These are phyloP conservation scores for Lathyrus oleraceus DNA, from an alignment of 306 rosid species.

Conservation along the genomic window DNA sequence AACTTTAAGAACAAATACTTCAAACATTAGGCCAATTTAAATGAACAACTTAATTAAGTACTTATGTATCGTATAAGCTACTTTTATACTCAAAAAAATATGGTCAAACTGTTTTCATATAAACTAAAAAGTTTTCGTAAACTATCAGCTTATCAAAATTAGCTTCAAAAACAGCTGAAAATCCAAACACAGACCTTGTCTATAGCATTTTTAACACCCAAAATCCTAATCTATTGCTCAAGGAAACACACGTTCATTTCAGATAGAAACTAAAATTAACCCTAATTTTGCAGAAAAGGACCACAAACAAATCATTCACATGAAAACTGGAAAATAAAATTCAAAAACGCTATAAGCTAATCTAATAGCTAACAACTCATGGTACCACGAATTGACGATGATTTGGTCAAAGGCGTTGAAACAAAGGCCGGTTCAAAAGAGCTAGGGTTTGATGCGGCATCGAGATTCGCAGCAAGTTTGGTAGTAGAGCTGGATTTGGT, in stretches of 20 bases:
- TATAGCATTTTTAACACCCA: background rate
- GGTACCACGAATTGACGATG: constrained; percentile 32
- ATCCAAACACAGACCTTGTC: background rate
- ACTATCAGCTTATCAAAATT: background rate
- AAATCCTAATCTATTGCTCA: background rate
- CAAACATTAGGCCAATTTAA: background rate
- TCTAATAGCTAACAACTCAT: background rate
- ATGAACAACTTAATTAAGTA: background rate
- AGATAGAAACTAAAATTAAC: background rate
- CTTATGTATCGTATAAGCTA: background rate
- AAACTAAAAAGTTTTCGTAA: background rate
- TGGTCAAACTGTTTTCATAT: background rate
- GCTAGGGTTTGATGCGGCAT: constrained; percentile 33
- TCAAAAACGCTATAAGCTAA: background rate
- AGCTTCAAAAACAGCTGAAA: background rate
- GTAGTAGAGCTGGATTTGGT: background rate
- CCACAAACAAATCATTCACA: background rate
- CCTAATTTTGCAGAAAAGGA: background rate
- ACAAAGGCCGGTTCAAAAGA: constrained; percentile 10
- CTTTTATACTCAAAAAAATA: background rate
- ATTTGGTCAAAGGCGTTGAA: constrained; percentile 34
- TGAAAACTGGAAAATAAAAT: background rate
- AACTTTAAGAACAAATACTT: background rate
- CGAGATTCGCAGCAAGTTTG: background rate
- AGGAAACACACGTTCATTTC: too few species aligned